Base-by-base conservation (phyloP, 2,329 filamentous ascomycete genomes). In the Tolypocladium endophyticum region DNA sequence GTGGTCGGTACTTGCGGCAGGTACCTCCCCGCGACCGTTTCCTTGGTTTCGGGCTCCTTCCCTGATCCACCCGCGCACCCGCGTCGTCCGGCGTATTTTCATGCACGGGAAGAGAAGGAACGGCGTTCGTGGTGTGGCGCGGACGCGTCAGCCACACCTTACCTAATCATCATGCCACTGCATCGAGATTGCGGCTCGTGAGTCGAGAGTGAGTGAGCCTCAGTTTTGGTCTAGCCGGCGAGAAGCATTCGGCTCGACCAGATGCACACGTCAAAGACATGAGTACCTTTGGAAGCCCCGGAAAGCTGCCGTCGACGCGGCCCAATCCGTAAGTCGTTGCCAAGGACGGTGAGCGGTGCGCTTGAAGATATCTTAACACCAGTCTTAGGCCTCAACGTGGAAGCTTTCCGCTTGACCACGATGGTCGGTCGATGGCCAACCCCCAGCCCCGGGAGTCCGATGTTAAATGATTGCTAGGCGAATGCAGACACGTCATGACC, bases 331-430 rank as follows among this genome's bases (percentile, higher is more conserved):
- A 76, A 73, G 86, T 79, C 28, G 54, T 36, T 2, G 53, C 23
- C 38, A 5, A 20, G 11, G 55, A 39, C 36, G 55, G 57, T 61
- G 61, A 59, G 58, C 20, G 53, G 14, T 50, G 35, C 41, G 18
- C 45, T 14, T 36, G 53, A 41, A 52, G 45, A 54, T 33, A 54
- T 36, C 20, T 54, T 54, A 36, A 54, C 50, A 6, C 30, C 50
- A 30, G 33, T 45, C 35, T n/a, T 66, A 94, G 90, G 60, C 93
- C 93, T 6, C 89, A 97, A 73, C 87, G 92, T 68, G 93, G 93
- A 59, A 95, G 90, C 68, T 97, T 97, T 70, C 93, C 93, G n/a
- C 85, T 97, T 59, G 93, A 97, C 74, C 92, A 97, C 69, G 92
- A 96, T 73, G 91, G 78, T 78, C 67, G 65, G 74, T 64, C 33